These are phyloP conservation scores for Ascocoryne sarcoides DNA, from an alignment of 2,329 filamentous ascomycete genomes.

Conservation along the genomic window DNA sequence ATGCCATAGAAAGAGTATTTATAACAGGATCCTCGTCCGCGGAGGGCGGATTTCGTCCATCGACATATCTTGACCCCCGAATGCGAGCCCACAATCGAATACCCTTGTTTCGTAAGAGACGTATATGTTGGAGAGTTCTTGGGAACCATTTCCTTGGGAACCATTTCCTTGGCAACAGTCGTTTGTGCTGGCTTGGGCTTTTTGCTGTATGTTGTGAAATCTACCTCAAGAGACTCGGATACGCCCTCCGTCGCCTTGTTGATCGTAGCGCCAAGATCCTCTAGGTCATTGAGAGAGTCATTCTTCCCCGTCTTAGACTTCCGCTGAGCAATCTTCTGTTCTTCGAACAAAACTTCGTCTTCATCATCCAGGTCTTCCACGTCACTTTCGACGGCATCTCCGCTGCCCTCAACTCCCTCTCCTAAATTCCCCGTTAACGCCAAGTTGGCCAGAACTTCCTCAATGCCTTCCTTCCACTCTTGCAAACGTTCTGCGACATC, in stretches of 20 bases:
- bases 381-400: slow-evolving; percentile 77
- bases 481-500: slow-evolving; percentile 57
- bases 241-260: slow-evolving; percentile 33
- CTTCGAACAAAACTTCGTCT: slow-evolving; percentile 42
- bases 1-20: slow-evolving; percentile 98
- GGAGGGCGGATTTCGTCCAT: slow-evolving; percentile 95
- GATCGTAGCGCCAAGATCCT: slow-evolving; percentile 68
- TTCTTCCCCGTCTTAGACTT: slow-evolving; percentile 34
- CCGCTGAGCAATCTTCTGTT: slow-evolving; percentile 34
- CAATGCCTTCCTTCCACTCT: slow-evolving; percentile 72
- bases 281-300: slow-evolving; percentile 62
- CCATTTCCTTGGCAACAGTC: slow-evolving; percentile 36
- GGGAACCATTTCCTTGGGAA: slow-evolving; percentile 90
- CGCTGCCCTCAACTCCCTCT: slow-evolving; percentile 67
- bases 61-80: slow-evolving; percentile 96
- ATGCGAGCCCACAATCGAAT: slow-evolving; percentile 89
- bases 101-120: slow-evolving; percentile 90
- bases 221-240: slow-evolving; percentile 57
- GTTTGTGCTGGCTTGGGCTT: slow-evolving; percentile 34
- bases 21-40: slow-evolving; percentile 91
- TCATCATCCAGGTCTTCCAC: slow-evolving; percentile 59
- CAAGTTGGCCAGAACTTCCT: slow-evolving; percentile 59
- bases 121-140: slow-evolving; percentile 80
- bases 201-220: slow-evolving; percentile 70
- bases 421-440: slow-evolving; percentile 50